A percentile compares a stretch with the other conserved stretches of the same genome.
Evolutionary conservation across 768 basidiomycete species (phyloP).

Genomic region (Amanita thiersii): DNA sequence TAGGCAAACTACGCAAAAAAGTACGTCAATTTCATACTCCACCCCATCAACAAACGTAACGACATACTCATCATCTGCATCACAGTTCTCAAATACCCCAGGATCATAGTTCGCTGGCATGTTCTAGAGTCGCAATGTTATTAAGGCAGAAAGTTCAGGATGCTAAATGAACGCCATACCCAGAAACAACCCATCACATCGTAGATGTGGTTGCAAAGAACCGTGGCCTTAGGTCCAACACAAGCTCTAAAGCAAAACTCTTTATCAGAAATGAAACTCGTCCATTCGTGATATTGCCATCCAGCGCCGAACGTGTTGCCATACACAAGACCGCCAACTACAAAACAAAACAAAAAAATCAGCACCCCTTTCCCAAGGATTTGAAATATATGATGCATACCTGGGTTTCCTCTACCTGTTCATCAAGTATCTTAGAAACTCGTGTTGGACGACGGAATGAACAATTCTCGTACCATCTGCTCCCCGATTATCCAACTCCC

Average conservation of each 20-base stretch:
- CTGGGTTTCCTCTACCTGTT: conserved; percentile 37
- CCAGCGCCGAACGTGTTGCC: conserved; percentile 47
- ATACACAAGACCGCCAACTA: conserved; percentile 66
- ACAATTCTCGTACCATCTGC: conserved; percentile 37
- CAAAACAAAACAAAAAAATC: conserved; percentile 17
- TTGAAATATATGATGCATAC: conserved; percentile 16
- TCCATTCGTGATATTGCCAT: conserved; percentile 74
- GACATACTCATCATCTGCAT: conserved; percentile 44
- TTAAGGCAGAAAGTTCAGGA: neutral
- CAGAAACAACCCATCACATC: conserved; percentile 59
- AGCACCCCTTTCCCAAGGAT: neutral
- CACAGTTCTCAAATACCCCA: conserved; percentile 58
- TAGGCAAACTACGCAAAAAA: conserved; percentile 34
- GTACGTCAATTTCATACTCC: too few relatives aligned
- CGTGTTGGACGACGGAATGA: neutral
- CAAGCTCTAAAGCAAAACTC: conserved; percentile 74
- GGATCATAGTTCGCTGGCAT: conserved; percentile 62
- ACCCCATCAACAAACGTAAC: too few relatives aligned
- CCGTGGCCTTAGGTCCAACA: conserved; percentile 44
- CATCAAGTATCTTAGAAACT: neutral
- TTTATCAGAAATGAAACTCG: conserved; percentile 64
- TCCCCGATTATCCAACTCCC: conserved; percentile 71
- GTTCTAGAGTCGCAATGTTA: conserved; percentile 39
- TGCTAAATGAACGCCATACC: conserved; percentile 21
- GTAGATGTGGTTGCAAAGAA: conserved; percentile 71